phyloP scores from a whole-genome alignment of 371 early-diverging fungal species.

The Mucor plumbeus region DNA sequence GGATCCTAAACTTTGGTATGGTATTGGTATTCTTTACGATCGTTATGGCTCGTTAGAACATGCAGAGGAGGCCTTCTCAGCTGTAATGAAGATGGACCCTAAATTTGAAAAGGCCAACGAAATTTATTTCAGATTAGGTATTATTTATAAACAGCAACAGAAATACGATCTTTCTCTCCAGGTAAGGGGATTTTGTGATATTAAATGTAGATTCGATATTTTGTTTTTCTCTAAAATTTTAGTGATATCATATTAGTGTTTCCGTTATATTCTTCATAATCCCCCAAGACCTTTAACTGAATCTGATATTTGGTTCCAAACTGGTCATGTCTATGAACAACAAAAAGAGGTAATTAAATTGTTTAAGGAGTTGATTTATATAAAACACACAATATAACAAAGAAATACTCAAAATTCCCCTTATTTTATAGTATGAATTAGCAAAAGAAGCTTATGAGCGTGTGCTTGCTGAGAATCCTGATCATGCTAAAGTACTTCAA shows the following conservation, averaged over 20 bases:
- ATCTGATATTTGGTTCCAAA: slow-evolving; percentile 95
- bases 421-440: slow-evolving; percentile 52
- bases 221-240: not conserved
- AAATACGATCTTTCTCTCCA: slow-evolving; percentile 84
- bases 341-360: slow-evolving; percentile 73
- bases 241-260: slow-evolving; percentile 64
- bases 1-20: slow-evolving; percentile 97
- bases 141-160: slow-evolving; percentile 93
- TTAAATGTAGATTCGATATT: not conserved
- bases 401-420: not conserved
- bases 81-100: slow-evolving; percentile 83
- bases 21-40: slow-evolving; percentile 95
- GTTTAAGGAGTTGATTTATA: not conserved
- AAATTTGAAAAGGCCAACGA: slow-evolving; percentile 93
- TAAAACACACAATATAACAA: not conserved
- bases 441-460: slow-evolving; percentile 93
- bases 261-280: slow-evolving; percentile 81
- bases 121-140: slow-evolving; percentile 93
- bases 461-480: slow-evolving; percentile 86
- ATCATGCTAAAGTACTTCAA: slow-evolving; percentile 92
- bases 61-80: slow-evolving; percentile 94
- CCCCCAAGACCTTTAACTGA: slow-evolving; percentile 92
- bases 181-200: slow-evolving; percentile 36
- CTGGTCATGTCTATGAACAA: slow-evolving; percentile 92
- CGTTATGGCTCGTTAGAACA: slow-evolving; percentile 92